These are phyloP conservation scores for Taxillus chinensis DNA, from an alignment of 164 flowering plant genomes.

Conservation along the genomic window DNA sequence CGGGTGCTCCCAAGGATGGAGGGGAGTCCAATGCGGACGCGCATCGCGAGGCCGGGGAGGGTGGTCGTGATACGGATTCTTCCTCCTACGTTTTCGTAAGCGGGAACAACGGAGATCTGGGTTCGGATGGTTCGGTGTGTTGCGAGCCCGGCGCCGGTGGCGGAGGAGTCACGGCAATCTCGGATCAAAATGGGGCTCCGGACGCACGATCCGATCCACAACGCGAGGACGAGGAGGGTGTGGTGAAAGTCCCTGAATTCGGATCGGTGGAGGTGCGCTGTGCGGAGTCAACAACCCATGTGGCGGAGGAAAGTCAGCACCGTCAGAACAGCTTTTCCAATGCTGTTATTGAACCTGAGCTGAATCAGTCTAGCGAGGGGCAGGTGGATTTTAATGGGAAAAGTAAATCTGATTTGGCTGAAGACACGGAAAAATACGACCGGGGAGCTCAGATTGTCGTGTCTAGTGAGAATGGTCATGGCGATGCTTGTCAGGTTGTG, in stretches of 20 bases:
- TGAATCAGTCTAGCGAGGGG: neutral
- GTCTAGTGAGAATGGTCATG: neutral
- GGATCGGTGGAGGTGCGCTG: too few relatives aligned
- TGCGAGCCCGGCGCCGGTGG: too few relatives aligned
- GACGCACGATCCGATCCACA: too few relatives aligned
- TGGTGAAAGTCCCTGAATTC: too few relatives aligned
- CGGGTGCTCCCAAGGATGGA: too few relatives aligned
- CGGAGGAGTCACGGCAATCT: too few relatives aligned
- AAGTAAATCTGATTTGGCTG: neutral
- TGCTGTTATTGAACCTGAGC: neutral
- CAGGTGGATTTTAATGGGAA: neutral
- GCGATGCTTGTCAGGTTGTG: neutral
- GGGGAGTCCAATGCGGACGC: neutral
- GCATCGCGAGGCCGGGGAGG: neutral
- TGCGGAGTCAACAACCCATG: neutral
- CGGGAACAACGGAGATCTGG: neutral
- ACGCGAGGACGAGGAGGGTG: too few relatives aligned
- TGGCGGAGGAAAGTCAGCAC: neutral
- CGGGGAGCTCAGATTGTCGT: neutral
- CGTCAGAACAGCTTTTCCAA: neutral
- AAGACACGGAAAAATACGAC: neutral
- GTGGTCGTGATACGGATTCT: neutral
- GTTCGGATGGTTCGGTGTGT: too few relatives aligned
- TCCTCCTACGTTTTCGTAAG: neutral
- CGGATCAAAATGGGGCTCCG: too few relatives aligned